phyloP scores from a whole-genome alignment of 73 alveolate genomes.

The Tetrahymena elliotti region DNA sequence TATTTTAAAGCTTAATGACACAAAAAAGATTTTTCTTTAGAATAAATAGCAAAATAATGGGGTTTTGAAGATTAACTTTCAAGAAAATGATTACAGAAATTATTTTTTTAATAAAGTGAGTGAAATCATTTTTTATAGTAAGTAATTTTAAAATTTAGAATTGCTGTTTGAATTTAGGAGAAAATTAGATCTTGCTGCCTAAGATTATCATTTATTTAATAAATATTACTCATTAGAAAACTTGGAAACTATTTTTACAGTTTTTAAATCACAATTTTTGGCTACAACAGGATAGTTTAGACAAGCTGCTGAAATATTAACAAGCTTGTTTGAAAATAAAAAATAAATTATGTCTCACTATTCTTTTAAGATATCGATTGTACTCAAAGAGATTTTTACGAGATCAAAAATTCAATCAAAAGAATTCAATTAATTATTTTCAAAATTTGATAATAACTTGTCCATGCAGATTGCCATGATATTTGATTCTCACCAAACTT shows the following conservation, averaged over 20 bases:
- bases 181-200: background rate
- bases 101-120: background rate
- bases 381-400: background rate
- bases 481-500: background rate
- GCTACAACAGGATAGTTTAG: background rate
- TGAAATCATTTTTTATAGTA: background rate
- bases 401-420: background rate
- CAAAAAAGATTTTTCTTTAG: background rate
- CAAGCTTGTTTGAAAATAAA: background rate
- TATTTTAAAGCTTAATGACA: background rate
- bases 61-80: background rate
- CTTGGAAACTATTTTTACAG: background rate
- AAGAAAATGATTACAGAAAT: background rate
- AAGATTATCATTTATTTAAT: background rate
- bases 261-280: background rate
- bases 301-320: background rate
- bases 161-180: background rate
- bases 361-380: background rate
- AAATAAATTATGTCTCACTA: background rate
- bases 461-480: background rate
- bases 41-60: background rate
- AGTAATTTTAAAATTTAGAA: background rate
- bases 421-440: background rate
- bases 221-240: background rate
- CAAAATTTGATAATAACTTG: background rate